Conservation (phyloP, 768 basidiomycete species). For the Tricholoma bakamatsutake region DNA sequence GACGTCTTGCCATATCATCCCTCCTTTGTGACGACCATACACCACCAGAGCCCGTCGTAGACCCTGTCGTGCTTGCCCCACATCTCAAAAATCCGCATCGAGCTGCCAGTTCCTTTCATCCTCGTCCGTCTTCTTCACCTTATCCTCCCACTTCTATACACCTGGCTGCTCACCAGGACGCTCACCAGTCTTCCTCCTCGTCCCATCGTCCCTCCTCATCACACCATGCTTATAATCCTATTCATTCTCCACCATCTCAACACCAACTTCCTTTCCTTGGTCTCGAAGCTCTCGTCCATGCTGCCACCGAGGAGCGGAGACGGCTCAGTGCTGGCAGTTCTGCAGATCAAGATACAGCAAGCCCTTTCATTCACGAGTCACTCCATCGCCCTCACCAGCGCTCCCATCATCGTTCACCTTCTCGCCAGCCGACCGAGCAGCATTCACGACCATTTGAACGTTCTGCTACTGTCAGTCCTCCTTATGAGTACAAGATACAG, state of each 20-base stretch:
- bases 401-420: constrained; percentile 8
- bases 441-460: constrained; percentile 1
- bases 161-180: not conserved
- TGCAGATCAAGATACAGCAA: constrained; percentile 13
- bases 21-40: constrained; percentile 52
- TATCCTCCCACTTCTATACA: constrained; percentile 3
- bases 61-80: constrained; percentile 18
- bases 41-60: constrained; percentile 4
- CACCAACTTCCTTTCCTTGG: constrained; percentile 26
- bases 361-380: constrained; percentile 15
- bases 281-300: constrained; percentile 66
- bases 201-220: constrained; percentile 11
- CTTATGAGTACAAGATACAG: constrained; percentile 1
- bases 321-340: constrained; percentile 34
- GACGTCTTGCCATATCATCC: constrained; percentile 72
- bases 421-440: constrained; percentile 7
- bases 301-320: constrained; percentile 59
- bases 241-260: not conserved
- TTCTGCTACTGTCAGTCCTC: constrained; percentile 8
- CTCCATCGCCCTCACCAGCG: constrained; percentile 20
- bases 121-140: constrained; percentile 12
- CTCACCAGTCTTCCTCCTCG: constrained; percentile 10
- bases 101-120: constrained; percentile 2
- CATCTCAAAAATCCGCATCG: constrained; percentile 11
- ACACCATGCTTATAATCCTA: not conserved